Conservation (phyloP, 805 yeast species). For the Blastobotrys robertii region DNA sequence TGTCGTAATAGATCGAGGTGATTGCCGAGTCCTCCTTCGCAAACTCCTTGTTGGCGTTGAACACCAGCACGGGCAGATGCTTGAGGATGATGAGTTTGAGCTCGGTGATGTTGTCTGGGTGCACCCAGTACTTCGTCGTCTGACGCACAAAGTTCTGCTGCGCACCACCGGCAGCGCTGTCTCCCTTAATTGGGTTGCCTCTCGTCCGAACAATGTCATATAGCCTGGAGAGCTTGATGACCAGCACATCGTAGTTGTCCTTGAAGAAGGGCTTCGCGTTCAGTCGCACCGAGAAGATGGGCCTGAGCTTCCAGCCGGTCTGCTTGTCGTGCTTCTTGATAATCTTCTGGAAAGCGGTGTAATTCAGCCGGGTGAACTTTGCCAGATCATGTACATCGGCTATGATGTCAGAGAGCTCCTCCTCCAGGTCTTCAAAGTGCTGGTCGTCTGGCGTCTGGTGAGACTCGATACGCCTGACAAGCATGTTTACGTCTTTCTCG, state of each 20-base stretch:
- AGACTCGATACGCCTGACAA: slow-evolving; percentile 46
- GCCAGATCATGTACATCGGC: slow-evolving; percentile 97
- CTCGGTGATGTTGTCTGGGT: slow-evolving; percentile 96
- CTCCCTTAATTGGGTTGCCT: slow-evolving; percentile 92
- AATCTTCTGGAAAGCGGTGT: slow-evolving; percentile 95
- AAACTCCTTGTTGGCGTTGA: slow-evolving; percentile 93
- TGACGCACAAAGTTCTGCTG: slow-evolving; percentile 98
- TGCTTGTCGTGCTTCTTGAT: slow-evolving; percentile 93
- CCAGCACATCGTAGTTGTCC: slow-evolving; percentile 82
- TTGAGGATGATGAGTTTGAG: slow-evolving; percentile 84
- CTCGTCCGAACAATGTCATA: slow-evolving; percentile 92
- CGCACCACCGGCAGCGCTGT: slow-evolving; percentile 94
- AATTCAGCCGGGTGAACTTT: slow-evolving; percentile 84
- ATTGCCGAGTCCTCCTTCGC: slow-evolving; percentile 92
- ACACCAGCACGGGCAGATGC: slow-evolving; percentile 93
- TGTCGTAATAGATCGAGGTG: slow-evolving; percentile 93
- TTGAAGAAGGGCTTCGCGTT: slow-evolving; percentile 93
- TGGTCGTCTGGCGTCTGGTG: slow-evolving; percentile 45
- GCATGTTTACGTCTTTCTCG: slow-evolving; percentile 60
- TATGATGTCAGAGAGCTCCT: slow-evolving; percentile 74
- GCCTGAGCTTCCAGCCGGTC: slow-evolving; percentile 71
- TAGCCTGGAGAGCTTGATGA: slow-evolving; percentile 78
- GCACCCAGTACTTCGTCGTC: slow-evolving; percentile 99
- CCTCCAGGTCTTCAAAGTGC: slow-evolving; percentile 66
- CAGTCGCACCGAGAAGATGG: slow-evolving; percentile 86